Evolutionary conservation across 768 basidiomycete genomes (phyloP).

Genomic region (Clavaria fumosa): DNA sequence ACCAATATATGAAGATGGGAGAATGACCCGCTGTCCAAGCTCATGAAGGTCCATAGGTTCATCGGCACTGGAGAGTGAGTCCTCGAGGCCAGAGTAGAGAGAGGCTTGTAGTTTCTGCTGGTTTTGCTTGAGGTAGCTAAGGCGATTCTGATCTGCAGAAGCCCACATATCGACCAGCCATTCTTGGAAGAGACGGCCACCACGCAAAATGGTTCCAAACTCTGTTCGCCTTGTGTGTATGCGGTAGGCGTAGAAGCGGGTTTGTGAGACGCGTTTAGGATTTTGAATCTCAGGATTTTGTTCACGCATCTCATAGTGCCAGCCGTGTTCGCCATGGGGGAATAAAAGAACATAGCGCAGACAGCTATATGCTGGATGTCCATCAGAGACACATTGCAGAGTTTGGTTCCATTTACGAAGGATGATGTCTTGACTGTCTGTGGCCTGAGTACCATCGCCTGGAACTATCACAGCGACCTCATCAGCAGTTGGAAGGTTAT

Average conservation of each 20-base stretch:
- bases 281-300: too few species aligned
- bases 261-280: conserved; percentile 9
- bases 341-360: conserved; percentile 19
- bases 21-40: conserved; percentile 8
- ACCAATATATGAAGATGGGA: conserved; percentile 11
- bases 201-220: conserved; percentile 19
- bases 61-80: conserved; percentile 13
- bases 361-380: conserved; percentile 19
- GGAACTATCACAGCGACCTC: conserved; percentile 27
- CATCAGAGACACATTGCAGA: conserved; percentile 18
- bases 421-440: conserved; percentile 18
- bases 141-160: conserved; percentile 23
- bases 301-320: conserved; percentile 15
- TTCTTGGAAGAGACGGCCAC: conserved; percentile 28
- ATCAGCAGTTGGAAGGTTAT: conserved; percentile 25
- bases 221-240: conserved; percentile 17
- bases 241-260: conserved; percentile 16
- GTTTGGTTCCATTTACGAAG: conserved; percentile 6
- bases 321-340: conserved; percentile 22
- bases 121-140: conserved; percentile 22
- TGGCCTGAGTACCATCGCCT: conserved; percentile 13
- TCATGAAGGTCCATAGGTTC: conserved; percentile 11
- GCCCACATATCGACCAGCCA: conserved; percentile 32
- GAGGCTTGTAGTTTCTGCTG: conserved; percentile 23
- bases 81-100: conserved; percentile 20